A percentile compares a stretch with the other conserved stretches of the same genome.
These are phyloP conservation scores for Phlebiopsis gigantea DNA, from an alignment of 768 basidiomycete species.

Conservation along the genomic window DNA sequence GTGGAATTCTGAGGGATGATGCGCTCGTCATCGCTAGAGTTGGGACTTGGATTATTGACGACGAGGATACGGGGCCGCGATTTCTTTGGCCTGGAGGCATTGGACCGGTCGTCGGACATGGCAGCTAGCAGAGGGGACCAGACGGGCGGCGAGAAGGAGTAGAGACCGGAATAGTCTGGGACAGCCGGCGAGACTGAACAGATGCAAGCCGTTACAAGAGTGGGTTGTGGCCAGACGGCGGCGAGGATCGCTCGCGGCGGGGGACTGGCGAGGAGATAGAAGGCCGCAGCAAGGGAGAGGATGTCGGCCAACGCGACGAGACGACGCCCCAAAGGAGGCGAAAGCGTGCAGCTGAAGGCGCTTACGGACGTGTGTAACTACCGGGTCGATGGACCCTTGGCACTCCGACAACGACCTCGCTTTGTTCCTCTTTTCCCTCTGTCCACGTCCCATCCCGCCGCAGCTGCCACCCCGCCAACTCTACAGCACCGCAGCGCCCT, in stretches of 20 bases:
- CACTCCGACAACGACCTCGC: slow-evolving; percentile 9
- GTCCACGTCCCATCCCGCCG: not conserved
- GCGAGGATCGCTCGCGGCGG: slow-evolving; percentile 10
- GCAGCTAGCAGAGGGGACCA: slow-evolving; percentile 9
- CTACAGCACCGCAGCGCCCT: not conserved
- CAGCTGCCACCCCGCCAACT: not conserved
- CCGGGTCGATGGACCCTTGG: slow-evolving; percentile 8
- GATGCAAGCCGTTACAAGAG: not conserved
- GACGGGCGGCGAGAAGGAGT: slow-evolving; percentile 8
- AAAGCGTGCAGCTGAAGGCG: slow-evolving; percentile 8
- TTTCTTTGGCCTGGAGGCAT: slow-evolving; percentile 27
- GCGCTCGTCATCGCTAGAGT: slow-evolving; percentile 29
- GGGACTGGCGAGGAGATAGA: slow-evolving; percentile 2
- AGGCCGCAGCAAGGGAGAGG: slow-evolving; percentile 8
- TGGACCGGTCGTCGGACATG: slow-evolving; percentile 61
- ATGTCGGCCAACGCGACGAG: slow-evolving; percentile 23
- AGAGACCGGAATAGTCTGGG: not conserved
- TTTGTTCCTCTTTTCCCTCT: not conserved
- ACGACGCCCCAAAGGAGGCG: slow-evolving; percentile 18
- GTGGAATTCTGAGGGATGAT: not conserved
- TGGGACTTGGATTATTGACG: slow-evolving; percentile 59
- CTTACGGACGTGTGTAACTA: slow-evolving; percentile 13
- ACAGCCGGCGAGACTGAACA: not conserved
- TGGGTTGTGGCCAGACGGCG: not conserved
- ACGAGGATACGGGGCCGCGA: slow-evolving; percentile 37